phyloP scores from a whole-genome alignment of 2,329 filamentous ascomycete species.

The Alternaria sp. region DNA sequence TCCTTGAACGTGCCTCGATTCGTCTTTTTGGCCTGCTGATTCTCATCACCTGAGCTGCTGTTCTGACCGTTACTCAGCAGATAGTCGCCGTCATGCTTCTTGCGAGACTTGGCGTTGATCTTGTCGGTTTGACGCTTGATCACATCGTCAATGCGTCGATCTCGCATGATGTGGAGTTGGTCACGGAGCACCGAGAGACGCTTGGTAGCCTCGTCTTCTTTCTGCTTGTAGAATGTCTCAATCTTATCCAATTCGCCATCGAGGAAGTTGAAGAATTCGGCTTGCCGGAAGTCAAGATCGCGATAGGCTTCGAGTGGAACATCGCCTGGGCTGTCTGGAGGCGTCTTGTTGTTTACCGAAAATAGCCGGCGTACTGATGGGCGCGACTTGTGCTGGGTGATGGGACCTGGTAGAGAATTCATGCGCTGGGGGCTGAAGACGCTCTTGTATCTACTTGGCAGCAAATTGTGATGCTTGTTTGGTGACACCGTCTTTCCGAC shows the following conservation, averaged over 20 bases:
- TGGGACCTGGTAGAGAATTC: slow-evolving; percentile 50
- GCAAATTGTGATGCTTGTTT: slow-evolving; percentile 37
- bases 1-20: slow-evolving; percentile 26
- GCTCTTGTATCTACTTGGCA: slow-evolving; percentile 47
- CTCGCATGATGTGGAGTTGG: slow-evolving; percentile 92
- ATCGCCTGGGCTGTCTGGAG: slow-evolving; percentile 54
- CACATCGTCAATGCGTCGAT: slow-evolving; percentile 77
- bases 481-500: slow-evolving; percentile 53
- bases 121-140: slow-evolving; percentile 59
- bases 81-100: slow-evolving; percentile 30
- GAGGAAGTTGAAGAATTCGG: slow-evolving; percentile 87
- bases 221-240: slow-evolving; percentile 84
- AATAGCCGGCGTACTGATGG: slow-evolving; percentile 52
- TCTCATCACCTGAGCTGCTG: slow-evolving; percentile 37
- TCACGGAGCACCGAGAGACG: slow-evolving; percentile 75
- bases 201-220: slow-evolving; percentile 83
- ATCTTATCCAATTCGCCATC: slow-evolving; percentile 90
- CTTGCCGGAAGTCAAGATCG: slow-evolving; percentile 75
- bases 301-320: slow-evolving; percentile 65
- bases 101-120: slow-evolving; percentile 39
- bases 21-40: slow-evolving; percentile 22
- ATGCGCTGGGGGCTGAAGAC: slow-evolving; percentile 54
- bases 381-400: slow-evolving; percentile 40
- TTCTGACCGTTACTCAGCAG: slow-evolving; percentile 28
- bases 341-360: slow-evolving; percentile 54